Conservation (phyloP, 2,329 filamentous ascomycete genomes). For the Pseudopyrenochaeta lycopersici region DNA sequence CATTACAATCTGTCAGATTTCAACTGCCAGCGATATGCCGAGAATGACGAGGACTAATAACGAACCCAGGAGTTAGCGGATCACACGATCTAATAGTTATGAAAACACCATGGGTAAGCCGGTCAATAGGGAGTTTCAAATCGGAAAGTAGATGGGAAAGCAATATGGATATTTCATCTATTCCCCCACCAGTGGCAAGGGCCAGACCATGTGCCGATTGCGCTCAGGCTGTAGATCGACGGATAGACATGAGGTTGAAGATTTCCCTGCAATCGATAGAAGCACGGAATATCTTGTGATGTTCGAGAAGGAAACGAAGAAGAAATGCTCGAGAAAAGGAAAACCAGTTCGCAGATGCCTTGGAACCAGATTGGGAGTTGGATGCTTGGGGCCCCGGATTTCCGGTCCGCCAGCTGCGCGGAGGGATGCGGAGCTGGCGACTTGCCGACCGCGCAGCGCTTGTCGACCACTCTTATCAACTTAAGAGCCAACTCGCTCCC, state of each 20-base stretch:
- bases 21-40: background rate
- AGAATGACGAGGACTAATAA: background rate
- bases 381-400: background rate
- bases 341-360: background rate
- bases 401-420: background rate
- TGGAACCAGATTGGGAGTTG: background rate
- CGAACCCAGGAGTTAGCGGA: background rate
- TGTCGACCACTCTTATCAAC: no score
- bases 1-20: background rate
- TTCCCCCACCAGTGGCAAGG: constrained; percentile 3
- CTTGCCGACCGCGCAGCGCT: background rate
- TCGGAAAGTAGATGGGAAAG: background rate
- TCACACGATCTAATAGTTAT: constrained; percentile 1
- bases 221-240: constrained; percentile 1
- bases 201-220: background rate
- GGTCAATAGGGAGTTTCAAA: constrained; percentile 1
- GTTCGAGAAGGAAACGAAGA: background rate
- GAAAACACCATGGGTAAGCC: background rate
- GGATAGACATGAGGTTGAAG: background rate
- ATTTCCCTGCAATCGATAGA: background rate
- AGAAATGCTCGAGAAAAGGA: background rate
- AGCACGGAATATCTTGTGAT: background rate
- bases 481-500: no score
- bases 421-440: background rate
- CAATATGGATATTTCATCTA: constrained; percentile 16